Evolutionary conservation across 257 asterid genomes (phyloP).

Genomic region (Solanum ossicruentum): DNA sequence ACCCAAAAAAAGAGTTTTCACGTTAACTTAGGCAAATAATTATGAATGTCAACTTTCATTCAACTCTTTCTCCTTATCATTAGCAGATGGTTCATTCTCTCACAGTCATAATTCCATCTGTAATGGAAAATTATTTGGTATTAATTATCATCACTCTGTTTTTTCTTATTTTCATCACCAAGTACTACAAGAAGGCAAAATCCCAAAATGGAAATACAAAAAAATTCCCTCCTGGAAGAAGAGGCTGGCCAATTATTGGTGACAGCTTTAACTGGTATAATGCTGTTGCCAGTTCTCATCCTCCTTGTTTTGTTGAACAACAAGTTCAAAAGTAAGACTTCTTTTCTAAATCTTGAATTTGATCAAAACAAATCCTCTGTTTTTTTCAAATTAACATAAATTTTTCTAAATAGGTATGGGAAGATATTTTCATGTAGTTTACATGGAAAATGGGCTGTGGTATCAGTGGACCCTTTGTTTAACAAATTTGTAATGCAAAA

Average conservation of each 20-base stretch:
- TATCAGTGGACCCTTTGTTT: conserved; percentile 72
- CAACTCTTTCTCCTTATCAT: background rate
- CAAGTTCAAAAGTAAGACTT: conserved; percentile 46
- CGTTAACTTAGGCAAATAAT: conserved; percentile 5
- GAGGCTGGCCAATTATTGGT: conserved; percentile 74
- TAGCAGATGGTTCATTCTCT: background rate
- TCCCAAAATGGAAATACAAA: background rate
- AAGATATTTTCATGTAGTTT: conserved; percentile 64
- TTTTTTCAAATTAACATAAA: background rate
- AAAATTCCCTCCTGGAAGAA: conserved; percentile 66
- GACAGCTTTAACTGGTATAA: conserved; percentile 79
- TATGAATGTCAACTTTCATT: conserved; percentile 12
- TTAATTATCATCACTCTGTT: background rate
- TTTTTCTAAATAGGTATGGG: conserved; percentile 42
- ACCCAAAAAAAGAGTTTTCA: background rate
- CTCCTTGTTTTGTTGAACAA: conserved; percentile 59
- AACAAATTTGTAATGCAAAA: conserved; percentile 78
- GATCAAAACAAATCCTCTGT: background rate
- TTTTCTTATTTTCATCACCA: background rate
- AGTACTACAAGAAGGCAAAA: background rate
- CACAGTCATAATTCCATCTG: background rate
- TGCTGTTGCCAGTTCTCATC: conserved; percentile 82
- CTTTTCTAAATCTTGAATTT: background rate
- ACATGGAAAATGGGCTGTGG: conserved; percentile 71
- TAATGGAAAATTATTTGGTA: background rate